Base-by-base conservation (phyloP, 805 yeast genomes). In the Scheffersomyces amazonensis region DNA sequence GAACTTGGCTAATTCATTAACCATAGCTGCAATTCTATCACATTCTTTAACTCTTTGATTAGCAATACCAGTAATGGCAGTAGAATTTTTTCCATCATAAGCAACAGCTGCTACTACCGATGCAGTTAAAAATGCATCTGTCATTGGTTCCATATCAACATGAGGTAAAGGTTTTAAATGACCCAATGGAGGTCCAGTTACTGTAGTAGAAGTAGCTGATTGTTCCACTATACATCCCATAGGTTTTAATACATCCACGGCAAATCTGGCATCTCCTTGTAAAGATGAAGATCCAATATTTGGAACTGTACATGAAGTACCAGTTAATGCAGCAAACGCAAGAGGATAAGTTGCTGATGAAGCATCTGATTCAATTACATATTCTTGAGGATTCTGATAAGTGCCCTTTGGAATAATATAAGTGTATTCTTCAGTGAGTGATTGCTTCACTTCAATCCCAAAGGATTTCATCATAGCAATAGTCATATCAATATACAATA, bases 71-170 rank as follows among this genome's bases (percentile, higher is more conserved):
- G 85, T 80, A 52, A 93, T 93, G 5, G 84, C 75, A 11, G 97
- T 91, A 8, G 80, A 66, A 33, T 64, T 62, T 35, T 66, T 67
- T 21, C 50, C 53, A 31, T 63, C 69, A 16, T 44, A 46, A 3
- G 96, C 96, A 30, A 86, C 76, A n/a, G 99, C 96, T 23, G 98
- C 99, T 15, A 89, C 95, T 10, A 93, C 97, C 37, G 95, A 79
- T 0, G 99, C 99, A 12, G 99, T 93, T 53, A 93, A 71, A 60
- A 93, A 93, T 0, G 99, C 99, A 64, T 93, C 99, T 0, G 99
- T 93, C 99, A 93, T 93, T 38, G 99, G 98, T 66, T 93, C 99
- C 99, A 93, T 93, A 58, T 93, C 97, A 40, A 93, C 83, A 44
- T 71, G 76, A 10, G 80, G 69, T 46, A 93, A 69, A 5, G 95